These are phyloP conservation scores for Sparassis latifolia DNA, from an alignment of 1,284 basidiomycete species.

Conservation along the genomic window DNA sequence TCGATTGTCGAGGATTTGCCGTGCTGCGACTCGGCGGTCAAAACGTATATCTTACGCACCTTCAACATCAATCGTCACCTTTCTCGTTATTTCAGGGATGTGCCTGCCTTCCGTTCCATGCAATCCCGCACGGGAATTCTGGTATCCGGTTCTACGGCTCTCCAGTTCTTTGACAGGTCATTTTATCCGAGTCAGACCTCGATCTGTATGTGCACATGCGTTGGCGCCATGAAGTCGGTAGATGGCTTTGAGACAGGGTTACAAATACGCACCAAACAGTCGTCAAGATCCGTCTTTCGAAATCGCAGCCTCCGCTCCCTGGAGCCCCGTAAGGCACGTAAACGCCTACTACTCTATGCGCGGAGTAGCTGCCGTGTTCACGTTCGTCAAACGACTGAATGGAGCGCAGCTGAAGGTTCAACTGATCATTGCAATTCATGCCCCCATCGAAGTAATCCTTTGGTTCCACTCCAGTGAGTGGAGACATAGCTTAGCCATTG, in stretches of 20 bases:
- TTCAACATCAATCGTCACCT: constrained; percentile 22
- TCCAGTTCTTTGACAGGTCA: constrained; percentile 40
- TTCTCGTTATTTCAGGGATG: constrained; percentile 20
- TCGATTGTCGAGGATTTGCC: neutral
- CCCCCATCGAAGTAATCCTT: constrained; percentile 8
- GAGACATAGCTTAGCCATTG: neutral
- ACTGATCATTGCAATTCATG: constrained; percentile 2
- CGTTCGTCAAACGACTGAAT: constrained; percentile 1
- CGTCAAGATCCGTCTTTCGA: neutral
- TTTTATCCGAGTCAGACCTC: constrained; percentile 40
- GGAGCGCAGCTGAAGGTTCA: constrained; percentile 5
- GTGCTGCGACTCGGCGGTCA: neutral
- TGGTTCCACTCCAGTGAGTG: constrained; percentile 12
- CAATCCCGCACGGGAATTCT: constrained; percentile 37
- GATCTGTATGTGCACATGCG: constrained; percentile 36
- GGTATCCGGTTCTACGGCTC: constrained; percentile 42
- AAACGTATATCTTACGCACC: constrained; percentile 6
- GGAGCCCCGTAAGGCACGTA: neutral
- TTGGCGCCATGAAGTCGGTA: constrained; percentile 13
- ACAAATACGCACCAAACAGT: constrained; percentile 5
- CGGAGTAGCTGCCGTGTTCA: constrained; percentile 4
- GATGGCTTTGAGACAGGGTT: constrained; percentile 17
- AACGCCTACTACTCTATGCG: neutral
- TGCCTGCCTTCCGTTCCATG: constrained; percentile 35
- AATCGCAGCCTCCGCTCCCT: neutral